A percentile compares a stretch with the other conserved stretches of the same genome.
Evolutionary conservation across 2,329 filamentous ascomycete species (phyloP).

Genomic region (Celoporthe dispersa): DNA sequence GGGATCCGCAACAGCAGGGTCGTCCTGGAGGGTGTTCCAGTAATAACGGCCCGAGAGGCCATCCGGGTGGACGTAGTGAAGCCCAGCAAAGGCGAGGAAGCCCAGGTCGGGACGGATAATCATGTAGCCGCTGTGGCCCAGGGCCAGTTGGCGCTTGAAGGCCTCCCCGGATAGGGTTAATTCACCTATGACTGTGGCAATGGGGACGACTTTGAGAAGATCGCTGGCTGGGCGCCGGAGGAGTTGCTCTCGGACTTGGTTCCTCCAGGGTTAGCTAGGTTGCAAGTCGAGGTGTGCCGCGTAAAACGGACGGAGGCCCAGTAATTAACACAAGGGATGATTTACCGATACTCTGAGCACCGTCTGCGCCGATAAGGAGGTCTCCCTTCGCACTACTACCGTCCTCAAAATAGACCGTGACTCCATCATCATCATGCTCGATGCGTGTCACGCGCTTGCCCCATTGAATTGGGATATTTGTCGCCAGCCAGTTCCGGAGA

Average conservation of each 20-base stretch:
- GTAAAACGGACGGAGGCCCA: no score
- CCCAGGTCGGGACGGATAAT: constrained; percentile 10
- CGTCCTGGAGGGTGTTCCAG: constrained; percentile 31
- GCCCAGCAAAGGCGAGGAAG: constrained; percentile 33
- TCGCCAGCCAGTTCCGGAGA: constrained; percentile 36
- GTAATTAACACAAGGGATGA: no score
- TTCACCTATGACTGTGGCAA: constrained; percentile 34
- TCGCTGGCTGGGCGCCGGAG: background rate
- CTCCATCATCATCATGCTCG: constrained; percentile 28
- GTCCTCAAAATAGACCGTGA: constrained; percentile 36
- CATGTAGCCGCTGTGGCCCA: constrained; percentile 36
- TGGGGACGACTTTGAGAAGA: constrained; percentile 19
- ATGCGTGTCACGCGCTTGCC: constrained; percentile 31
- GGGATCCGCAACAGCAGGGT: constrained; percentile 13
- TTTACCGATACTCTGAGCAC: constrained; percentile 35
- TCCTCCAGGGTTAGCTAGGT: background rate
- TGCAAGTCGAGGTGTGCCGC: background rate
- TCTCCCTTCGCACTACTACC: constrained; percentile 35
- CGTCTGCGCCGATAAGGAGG: constrained; percentile 38
- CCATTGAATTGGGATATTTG: constrained; percentile 36
- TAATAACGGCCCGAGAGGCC: constrained; percentile 35
- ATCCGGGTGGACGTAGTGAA: constrained; percentile 32
- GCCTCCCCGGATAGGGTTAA: constrained; percentile 32
- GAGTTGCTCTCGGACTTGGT: constrained; percentile 34
- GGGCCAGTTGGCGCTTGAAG: constrained; percentile 36